Conservation (phyloP, 306 rosid species). For the Corylus heterophylla region DNA sequence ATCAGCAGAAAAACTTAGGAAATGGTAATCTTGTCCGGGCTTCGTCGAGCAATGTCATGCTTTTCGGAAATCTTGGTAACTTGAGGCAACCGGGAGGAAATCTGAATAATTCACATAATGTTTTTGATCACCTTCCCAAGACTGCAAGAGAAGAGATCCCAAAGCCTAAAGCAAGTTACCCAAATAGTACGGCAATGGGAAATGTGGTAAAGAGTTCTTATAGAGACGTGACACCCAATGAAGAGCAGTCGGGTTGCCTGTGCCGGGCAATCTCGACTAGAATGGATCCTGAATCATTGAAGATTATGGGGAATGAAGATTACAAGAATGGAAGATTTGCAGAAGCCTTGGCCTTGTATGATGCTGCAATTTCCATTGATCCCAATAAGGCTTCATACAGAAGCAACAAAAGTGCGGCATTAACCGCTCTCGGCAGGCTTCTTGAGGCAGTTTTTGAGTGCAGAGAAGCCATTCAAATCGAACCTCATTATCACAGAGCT, state of each 20-base stretch:
- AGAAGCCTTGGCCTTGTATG: slow-evolving; percentile 84
- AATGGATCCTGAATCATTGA: slow-evolving; percentile 85
- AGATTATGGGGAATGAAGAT: slow-evolving; percentile 91
- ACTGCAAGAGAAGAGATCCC: slow-evolving; percentile 35
- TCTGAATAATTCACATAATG: slow-evolving; percentile 22
- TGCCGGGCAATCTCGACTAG: slow-evolving; percentile 82
- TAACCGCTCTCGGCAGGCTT: slow-evolving; percentile 74
- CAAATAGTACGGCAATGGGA: slow-evolving; percentile 17
- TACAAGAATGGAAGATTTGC: slow-evolving; percentile 81
- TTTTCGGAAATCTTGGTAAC: slow-evolving; percentile 72
- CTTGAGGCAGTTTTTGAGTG: slow-evolving; percentile 91
- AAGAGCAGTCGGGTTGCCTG: slow-evolving; percentile 40
- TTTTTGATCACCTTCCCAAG: slow-evolving; percentile 42
- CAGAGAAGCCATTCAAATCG: slow-evolving; percentile 82
- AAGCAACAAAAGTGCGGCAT: slow-evolving; percentile 86
- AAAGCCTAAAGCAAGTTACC: slow-evolving; percentile 18
- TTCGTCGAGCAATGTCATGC: slow-evolving; percentile 83
- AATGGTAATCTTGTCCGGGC: slow-evolving; percentile 64
- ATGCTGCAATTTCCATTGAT: slow-evolving; percentile 82
- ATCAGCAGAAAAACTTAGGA: slow-evolving; percentile 63
- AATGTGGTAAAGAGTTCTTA: slow-evolving; percentile 6
- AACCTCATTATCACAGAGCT: slow-evolving; percentile 82
- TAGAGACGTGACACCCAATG: slow-evolving; percentile 20
- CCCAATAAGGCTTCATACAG: slow-evolving; percentile 81
- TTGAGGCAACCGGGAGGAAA: slow-evolving; percentile 49